These are phyloP conservation scores for Stemphylium beticola DNA, from an alignment of 2,329 filamentous ascomycete species.

Conservation along the genomic window DNA sequence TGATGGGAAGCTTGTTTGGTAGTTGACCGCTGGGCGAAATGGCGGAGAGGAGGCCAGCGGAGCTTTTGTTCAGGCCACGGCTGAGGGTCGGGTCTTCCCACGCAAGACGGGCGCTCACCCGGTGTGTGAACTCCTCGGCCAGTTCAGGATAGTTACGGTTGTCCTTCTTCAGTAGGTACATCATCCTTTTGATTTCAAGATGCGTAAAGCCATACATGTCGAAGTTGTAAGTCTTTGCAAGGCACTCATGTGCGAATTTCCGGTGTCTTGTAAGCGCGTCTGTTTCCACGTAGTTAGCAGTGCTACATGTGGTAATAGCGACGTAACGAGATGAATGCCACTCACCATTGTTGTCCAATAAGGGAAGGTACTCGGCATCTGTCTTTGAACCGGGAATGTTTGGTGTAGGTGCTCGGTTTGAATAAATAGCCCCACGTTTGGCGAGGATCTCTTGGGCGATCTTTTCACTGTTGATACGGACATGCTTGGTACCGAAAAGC, in stretches of 20 bases:
- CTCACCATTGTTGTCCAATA: constrained; percentile 3
- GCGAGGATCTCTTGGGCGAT: constrained; percentile 3
- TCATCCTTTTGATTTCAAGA: constrained; percentile 6
- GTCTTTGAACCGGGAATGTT: constrained; percentile 4
- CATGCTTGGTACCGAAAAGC: neutral
- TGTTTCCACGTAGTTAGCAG: neutral
- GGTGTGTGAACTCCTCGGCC: constrained; percentile 5
- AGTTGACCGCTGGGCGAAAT: constrained; percentile 1
- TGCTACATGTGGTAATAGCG: neutral
- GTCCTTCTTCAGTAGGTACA: constrained; percentile 4
- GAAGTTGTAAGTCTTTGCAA: constrained; percentile 5
- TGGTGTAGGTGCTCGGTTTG: constrained; percentile 3
- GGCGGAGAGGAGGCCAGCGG: neutral
- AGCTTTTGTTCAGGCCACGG: constrained; percentile 2
- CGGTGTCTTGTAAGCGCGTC: constrained; percentile 3
- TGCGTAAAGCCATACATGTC: constrained; percentile 9
- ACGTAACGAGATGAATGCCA: neutral
- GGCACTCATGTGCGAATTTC: constrained; percentile 3
- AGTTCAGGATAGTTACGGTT: constrained; percentile 4
- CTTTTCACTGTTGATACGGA: constrained; percentile 7
- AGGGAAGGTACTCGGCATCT: constrained; percentile 3
- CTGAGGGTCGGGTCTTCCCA: constrained; percentile 4
- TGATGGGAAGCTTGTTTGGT: neutral
- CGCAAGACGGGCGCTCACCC: constrained; percentile 4
- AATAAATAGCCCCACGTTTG: constrained; percentile 4